Evolutionary conservation across 2,329 filamentous ascomycete genomes (phyloP), one percentile per base, ranked within the genome.

Genomic region (Ophiostoma pallidulum): DNA sequence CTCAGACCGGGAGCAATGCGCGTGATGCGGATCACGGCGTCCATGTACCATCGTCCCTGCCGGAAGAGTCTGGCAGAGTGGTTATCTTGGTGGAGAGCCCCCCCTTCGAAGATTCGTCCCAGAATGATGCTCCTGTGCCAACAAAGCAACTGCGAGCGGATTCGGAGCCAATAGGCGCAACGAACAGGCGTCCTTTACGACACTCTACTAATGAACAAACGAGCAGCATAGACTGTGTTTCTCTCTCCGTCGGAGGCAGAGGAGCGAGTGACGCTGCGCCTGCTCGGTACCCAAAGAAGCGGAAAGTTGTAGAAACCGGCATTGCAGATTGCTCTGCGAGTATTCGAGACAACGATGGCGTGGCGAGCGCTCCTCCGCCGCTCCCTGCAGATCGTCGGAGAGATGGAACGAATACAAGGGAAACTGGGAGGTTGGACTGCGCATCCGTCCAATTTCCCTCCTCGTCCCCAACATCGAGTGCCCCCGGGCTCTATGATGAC

Each of bases 11-110:
- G 4, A 14, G 20, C 26, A 24, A 18, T 14, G 13, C 39, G 8
- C 36, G 28, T 18, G 41, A 38, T 8, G 16, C 39, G 3, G 22
- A 20, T 8, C 4, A 32, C n/a, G n/a, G 16, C 5, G 37, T 13
- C 6, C 19, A 50, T 31, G 42, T 54, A 3, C 53, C 53, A 2
- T 53, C 53, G 4, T 54, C 53, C 4, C 40, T 51, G 16, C 53
- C 51, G 6, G 53, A 54, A 16, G 53, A 54, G 43, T 28, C 48
- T 6, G 52, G 50, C 3, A 47, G 44, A 5, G 33, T 49, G 0
- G 40, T 50, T 9, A 20, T 42, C 22, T 8, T 9, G 8, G n/a
- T 26, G 16, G 39, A 42, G 4, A 16, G 16, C 3, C 38, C 24
- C 5, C 10, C 40, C 9, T 31, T 18, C 18, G 45, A 36, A 9